phyloP scores from a whole-genome alignment of 768 basidiomycete genomes.

The Gautieria morchelliformis region DNA sequence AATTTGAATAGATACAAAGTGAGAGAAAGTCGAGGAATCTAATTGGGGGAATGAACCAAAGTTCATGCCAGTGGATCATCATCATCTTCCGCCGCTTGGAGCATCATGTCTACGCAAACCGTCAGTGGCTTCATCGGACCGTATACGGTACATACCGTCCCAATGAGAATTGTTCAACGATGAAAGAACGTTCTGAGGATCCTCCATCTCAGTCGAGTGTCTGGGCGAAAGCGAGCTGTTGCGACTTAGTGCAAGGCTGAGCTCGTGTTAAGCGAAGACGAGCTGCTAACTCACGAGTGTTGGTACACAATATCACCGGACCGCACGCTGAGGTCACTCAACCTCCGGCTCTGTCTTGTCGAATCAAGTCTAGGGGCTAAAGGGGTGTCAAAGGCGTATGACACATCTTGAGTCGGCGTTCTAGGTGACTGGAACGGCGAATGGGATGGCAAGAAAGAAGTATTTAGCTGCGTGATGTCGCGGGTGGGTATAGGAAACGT shows the following conservation, averaged over 20 bases:
- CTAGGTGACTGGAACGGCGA: background rate
- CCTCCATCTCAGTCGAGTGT: conserved; percentile 15
- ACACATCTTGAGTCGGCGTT: conserved; percentile 29
- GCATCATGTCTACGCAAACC: background rate
- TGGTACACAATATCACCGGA: conserved; percentile 39
- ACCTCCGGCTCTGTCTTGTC: conserved; percentile 33
- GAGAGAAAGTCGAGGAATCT: too few species aligned
- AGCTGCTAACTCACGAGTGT: conserved; percentile 34
- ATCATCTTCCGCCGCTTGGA: background rate
- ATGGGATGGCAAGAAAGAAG: background rate
- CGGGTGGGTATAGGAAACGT: conserved; percentile 43
- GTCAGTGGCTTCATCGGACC: background rate
- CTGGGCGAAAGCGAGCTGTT: conserved; percentile 16
- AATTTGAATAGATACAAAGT: too few species aligned
- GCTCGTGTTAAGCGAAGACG: too few species aligned
- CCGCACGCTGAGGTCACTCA: conserved; percentile 52
- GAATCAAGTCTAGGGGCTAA: conserved; percentile 41
- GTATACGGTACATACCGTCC: conserved; percentile 42
- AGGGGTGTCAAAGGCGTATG: conserved; percentile 35
- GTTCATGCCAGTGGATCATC: background rate
- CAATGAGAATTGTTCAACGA: conserved; percentile 62
- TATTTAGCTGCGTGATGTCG: conserved; percentile 37
- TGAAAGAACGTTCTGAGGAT: conserved; percentile 37
- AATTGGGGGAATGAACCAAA: too few species aligned
- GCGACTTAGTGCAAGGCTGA: conserved; percentile 13